phyloP scores from a whole-genome alignment of 2,329 filamentous ascomycete species.

The Fusarium nisikadoi region DNA sequence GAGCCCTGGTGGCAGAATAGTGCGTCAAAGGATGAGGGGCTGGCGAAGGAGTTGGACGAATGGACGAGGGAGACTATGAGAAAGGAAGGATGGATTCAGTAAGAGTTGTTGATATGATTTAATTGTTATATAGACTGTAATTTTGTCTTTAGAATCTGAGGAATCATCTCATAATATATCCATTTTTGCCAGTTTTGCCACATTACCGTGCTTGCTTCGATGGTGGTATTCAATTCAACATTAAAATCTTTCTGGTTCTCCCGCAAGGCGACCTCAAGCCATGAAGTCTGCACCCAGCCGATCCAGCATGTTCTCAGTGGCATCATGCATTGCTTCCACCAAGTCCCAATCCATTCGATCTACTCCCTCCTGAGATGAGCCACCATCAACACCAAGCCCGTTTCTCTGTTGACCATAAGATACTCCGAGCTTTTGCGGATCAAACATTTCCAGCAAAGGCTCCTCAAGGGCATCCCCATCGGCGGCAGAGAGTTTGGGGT shows the following conservation, averaged over 20 bases:
- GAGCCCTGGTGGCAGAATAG: conserved; percentile 28
- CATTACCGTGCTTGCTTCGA: not conserved
- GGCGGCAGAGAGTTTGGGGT: not conserved
- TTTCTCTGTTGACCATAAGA: too few species aligned
- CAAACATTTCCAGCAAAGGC: not conserved
- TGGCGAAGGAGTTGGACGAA: conserved; percentile 24
- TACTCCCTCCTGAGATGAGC: too few species aligned
- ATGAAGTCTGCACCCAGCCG: too few species aligned
- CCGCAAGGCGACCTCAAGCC: too few species aligned
- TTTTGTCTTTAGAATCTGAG: not conserved
- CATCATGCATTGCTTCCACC: too few species aligned
- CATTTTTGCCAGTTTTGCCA: too few species aligned
- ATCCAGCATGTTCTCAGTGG: too few species aligned
- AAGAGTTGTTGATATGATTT: not conserved
- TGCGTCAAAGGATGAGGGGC: conserved; percentile 15
- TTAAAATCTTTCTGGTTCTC: too few species aligned
- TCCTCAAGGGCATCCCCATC: not conserved
- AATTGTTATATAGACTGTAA: not conserved
- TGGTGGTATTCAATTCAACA: too few species aligned
- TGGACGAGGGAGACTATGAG: conserved; percentile 30
- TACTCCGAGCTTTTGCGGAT: too few species aligned
- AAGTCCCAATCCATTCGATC: too few species aligned
- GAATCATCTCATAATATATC: not conserved
- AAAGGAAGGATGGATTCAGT: conserved; percentile 18
- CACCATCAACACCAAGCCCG: too few species aligned